Conservation (phyloP, 441 rosid genomes). For the Populus hybrid region DNA sequence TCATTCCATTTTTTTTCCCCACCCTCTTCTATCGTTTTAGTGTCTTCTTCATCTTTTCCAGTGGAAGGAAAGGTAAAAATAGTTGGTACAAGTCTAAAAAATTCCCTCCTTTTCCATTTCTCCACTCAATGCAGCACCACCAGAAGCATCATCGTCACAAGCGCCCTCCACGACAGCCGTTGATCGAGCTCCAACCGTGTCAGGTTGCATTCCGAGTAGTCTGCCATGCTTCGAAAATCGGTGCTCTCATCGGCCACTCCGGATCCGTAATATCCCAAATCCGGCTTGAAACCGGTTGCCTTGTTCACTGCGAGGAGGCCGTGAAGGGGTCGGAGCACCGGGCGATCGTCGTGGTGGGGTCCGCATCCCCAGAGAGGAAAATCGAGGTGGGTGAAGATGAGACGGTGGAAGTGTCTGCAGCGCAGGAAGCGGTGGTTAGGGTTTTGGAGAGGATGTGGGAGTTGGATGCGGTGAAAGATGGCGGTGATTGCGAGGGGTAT, state of each 20-base stretch:
- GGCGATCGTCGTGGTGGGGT: constrained; percentile 45
- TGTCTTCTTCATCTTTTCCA: too few species aligned
- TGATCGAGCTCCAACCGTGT: constrained; percentile 27
- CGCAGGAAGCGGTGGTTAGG: constrained; percentile 62
- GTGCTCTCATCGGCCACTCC: constrained; percentile 44
- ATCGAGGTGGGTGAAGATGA: constrained; percentile 26
- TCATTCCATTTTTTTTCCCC: too few species aligned
- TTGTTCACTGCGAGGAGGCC: constrained; percentile 39
- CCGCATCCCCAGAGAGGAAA: constrained; percentile 30
- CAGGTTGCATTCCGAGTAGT: constrained; percentile 43
- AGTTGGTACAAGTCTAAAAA: too few species aligned
- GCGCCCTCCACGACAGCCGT: constrained; percentile 12
- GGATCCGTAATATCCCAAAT: constrained; percentile 41
- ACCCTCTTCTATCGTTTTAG: too few species aligned
- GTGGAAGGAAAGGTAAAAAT: too few species aligned
- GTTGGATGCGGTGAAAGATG: constrained; percentile 32
- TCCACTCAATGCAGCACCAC: constrained; percentile 24
- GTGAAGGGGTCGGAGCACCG: constrained; percentile 43
- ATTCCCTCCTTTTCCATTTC: not conserved
- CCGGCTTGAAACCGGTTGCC: constrained; percentile 38
- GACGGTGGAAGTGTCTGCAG: constrained; percentile 37
- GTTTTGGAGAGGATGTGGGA: constrained; percentile 64
- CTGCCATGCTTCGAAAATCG: constrained; percentile 45
- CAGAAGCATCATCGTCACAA: constrained; percentile 9
- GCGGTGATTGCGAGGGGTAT: constrained; percentile 32